Conservation (phyloP, 345 rosid species). For the Dovyalis caffra region DNA sequence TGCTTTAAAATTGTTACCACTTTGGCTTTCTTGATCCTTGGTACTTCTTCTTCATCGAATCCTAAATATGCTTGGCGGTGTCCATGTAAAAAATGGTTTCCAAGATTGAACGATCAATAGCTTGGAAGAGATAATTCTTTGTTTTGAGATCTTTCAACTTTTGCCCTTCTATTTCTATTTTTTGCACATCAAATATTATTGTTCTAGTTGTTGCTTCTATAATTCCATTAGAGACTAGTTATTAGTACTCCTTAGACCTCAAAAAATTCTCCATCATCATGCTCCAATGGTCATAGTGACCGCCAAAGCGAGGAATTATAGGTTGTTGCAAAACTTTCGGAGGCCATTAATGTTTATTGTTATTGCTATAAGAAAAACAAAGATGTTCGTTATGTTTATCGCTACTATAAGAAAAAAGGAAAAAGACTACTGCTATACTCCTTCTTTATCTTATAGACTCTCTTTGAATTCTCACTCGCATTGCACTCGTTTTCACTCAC, state of each 20-base stretch:
- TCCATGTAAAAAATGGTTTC: not conserved
- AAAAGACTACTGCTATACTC: too few species aligned
- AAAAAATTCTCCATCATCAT: rapidly evolving
- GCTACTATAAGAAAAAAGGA: too few species aligned
- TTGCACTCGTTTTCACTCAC: too few species aligned
- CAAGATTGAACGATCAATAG: not conserved
- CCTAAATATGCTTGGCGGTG: not conserved
- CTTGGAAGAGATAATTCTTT: not conserved
- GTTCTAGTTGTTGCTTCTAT: too few species aligned
- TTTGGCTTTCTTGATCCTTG: not conserved
- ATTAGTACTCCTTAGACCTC: not conserved
- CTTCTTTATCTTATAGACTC: too few species aligned
- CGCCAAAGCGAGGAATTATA: not conserved
- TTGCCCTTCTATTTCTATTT: too few species aligned
- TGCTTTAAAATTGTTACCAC: rapidly evolving
- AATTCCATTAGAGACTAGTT: not conserved
- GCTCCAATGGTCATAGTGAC: not conserved
- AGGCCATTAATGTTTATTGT: too few species aligned
- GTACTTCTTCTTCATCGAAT: not conserved
- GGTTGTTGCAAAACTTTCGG: not conserved
- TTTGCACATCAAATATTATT: too few species aligned
- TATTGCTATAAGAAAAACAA: too few species aligned
- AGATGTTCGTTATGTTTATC: too few species aligned
- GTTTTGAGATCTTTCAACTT: too few species aligned
- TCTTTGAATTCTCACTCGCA: too few species aligned